Evolutionary conservation across 768 basidiomycete species (phyloP).

Genomic region (Dioszegia aurantiaca): DNA sequence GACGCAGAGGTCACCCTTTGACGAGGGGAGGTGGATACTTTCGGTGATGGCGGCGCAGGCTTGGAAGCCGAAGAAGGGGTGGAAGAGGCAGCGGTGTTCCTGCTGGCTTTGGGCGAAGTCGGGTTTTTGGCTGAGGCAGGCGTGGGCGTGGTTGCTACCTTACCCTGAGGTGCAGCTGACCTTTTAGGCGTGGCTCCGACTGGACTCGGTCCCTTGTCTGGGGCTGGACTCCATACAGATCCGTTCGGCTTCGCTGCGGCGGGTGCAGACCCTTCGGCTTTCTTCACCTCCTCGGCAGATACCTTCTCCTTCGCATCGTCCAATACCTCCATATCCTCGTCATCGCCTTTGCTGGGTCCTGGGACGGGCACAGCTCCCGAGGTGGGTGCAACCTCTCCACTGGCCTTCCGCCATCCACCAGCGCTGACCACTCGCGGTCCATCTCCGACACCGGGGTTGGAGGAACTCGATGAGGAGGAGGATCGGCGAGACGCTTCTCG

Average conservation of each 20-base stretch:
- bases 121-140: not conserved
- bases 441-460: not conserved
- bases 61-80: not conserved
- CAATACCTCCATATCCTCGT: slow-evolving; percentile 9
- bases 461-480: slow-evolving; percentile 9
- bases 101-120: slow-evolving; percentile 1
- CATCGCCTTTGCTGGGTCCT: too few relatives aligned
- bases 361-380: not conserved
- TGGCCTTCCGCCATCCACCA: slow-evolving; percentile 5
- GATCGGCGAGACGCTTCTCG: slow-evolving; percentile 13
- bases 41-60: not conserved
- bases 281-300: not conserved
- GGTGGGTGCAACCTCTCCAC: not conserved
- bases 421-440: slow-evolving; percentile 2
- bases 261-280: not conserved
- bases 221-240: too few relatives aligned
- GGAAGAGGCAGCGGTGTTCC: not conserved
- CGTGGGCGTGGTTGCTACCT: not conserved
- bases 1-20: too few relatives aligned
- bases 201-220: too few relatives aligned
- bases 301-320: slow-evolving; percentile 5
- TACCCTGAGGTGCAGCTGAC: too few relatives aligned
- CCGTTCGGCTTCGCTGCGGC: not conserved
- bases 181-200: too few relatives aligned
- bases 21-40: too few relatives aligned